Percentiles rank a stretch among this genome's conserved stretches.
phyloP scores from a whole-genome alignment of 495 filamentous ascomycete genomes.

The Xylaria telfairii region DNA sequence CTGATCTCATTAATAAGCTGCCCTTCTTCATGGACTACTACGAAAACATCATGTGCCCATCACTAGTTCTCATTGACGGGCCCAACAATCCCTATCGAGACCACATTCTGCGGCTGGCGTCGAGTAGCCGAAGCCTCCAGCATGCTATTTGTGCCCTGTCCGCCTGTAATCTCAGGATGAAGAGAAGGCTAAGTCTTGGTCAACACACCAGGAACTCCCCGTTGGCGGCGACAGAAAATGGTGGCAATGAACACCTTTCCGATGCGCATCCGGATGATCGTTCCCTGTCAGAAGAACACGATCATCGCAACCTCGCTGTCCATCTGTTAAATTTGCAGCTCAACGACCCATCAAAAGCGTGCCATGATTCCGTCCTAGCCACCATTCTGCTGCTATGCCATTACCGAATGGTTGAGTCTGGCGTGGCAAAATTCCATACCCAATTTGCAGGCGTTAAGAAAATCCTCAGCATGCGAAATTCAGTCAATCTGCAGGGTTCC shows the following conservation, averaged over 20 bases:
- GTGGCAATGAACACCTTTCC: conserved; percentile 38
- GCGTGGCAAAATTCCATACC: conserved; percentile 88
- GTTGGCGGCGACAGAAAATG: conserved; percentile 40
- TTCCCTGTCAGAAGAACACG: conserved; percentile 73
- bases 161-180: conserved; percentile 79
- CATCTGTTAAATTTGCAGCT: conserved; percentile 83
- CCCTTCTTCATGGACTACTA: conserved; percentile 76
- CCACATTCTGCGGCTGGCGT: conserved; percentile 80
- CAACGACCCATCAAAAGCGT: conserved; percentile 71
- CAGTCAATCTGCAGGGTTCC: conserved; percentile 68
- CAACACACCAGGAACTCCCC: conserved; percentile 51
- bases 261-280: conserved; percentile 52
- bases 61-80: conserved; percentile 89
- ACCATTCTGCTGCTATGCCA: conserved; percentile 88
- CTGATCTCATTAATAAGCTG: conserved; percentile 62
- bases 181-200: conserved; percentile 59
- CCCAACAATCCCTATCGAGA: conserved; percentile 84
- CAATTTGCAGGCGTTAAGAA: conserved; percentile 95
- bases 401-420: conserved; percentile 92
- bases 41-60: conserved; percentile 87
- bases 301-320: conserved; percentile 82
- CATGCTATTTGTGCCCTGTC: conserved; percentile 91
- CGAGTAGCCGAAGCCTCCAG: conserved; percentile 79
- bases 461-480: conserved; percentile 80
- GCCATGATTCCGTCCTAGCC: conserved; percentile 86